These are phyloP conservation scores for Yamadazyma trypodendri DNA, from an alignment of 1,139 yeast species.

Conservation along the genomic window DNA sequence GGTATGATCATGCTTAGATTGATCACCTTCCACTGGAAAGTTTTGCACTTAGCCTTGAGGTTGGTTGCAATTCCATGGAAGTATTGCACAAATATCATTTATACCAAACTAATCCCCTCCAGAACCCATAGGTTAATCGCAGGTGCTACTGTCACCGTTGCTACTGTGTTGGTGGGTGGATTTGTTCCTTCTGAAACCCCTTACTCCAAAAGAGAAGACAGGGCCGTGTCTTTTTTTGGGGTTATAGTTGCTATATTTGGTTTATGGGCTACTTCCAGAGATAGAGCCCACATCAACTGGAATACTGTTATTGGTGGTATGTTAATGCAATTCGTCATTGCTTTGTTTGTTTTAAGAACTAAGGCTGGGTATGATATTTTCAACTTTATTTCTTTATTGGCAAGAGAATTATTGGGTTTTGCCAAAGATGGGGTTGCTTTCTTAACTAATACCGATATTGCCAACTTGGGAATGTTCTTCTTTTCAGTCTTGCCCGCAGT, in stretches of 20 bases:
- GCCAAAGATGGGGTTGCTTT: slow-evolving; percentile 66
- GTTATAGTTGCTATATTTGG: slow-evolving; percentile 47
- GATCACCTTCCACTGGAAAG: slow-evolving; percentile 52
- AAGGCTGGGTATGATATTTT: slow-evolving; percentile 62
- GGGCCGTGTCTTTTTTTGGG: slow-evolving; percentile 63
- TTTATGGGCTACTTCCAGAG: slow-evolving; percentile 48
- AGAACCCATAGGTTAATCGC: slow-evolving; percentile 39
- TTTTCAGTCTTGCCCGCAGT: slow-evolving; percentile 63
- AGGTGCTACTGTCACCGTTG: slow-evolving; percentile 48
- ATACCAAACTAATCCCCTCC: slow-evolving; percentile 34
- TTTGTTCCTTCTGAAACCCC: slow-evolving; percentile 54
- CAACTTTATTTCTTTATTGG: slow-evolving; percentile 60
- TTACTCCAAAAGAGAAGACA: slow-evolving; percentile 49
- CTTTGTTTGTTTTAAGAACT: slow-evolving; percentile 62
- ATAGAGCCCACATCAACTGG: slow-evolving; percentile 53
- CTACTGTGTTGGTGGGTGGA: slow-evolving; percentile 52
- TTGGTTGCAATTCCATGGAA: slow-evolving; percentile 40
- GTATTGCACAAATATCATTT: slow-evolving; percentile 36
- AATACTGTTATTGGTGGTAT: slow-evolving; percentile 62
- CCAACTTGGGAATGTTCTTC: slow-evolving; percentile 50
- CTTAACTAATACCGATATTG: slow-evolving; percentile 42
- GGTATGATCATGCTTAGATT: slow-evolving; percentile 53
- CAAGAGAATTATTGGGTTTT: slow-evolving; percentile 59
- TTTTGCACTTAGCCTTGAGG: slow-evolving; percentile 31
- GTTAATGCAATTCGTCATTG: slow-evolving; percentile 61